phyloP scores from a whole-genome alignment of 208 protist species.

The Leptomonas pyrrhocoris region DNA sequence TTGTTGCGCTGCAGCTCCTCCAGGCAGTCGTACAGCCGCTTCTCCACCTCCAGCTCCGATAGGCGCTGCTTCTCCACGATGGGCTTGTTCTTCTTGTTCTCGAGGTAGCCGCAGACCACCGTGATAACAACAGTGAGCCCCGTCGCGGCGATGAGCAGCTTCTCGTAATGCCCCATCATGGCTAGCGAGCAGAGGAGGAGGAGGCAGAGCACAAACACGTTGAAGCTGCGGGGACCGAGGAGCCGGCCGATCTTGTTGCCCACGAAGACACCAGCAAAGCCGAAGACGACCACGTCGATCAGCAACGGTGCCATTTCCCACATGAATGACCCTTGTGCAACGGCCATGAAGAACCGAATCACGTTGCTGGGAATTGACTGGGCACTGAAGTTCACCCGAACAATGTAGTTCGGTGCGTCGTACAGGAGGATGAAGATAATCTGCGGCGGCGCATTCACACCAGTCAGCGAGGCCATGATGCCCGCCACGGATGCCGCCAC shows the following conservation, averaged over 20 bases:
- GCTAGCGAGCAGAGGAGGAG: slow-evolving; percentile 53
- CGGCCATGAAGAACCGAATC: slow-evolving; percentile 51
- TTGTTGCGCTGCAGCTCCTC: slow-evolving; percentile 59
- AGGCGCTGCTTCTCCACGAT: slow-evolving; percentile 50
- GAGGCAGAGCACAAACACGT: slow-evolving; percentile 55
- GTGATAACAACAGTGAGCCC: slow-evolving; percentile 42
- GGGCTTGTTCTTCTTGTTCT: slow-evolving; percentile 46
- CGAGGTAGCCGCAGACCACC: slow-evolving; percentile 32
- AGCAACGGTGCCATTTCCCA: slow-evolving; percentile 38
- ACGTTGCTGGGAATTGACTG: slow-evolving; percentile 62
- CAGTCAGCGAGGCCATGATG: slow-evolving; percentile 60
- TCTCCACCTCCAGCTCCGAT: slow-evolving; percentile 60
- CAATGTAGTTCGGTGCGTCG: slow-evolving; percentile 66
- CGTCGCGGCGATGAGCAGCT: slow-evolving; percentile 32
- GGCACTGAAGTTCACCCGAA: slow-evolving; percentile 61
- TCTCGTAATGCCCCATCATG: slow-evolving; percentile 41
- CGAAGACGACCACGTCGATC: slow-evolving; percentile 47
- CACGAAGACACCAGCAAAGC: slow-evolving; percentile 53
- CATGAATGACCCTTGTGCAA: slow-evolving; percentile 32
- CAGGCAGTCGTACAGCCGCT: slow-evolving; percentile 53
- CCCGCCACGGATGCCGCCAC: slow-evolving; percentile 53
- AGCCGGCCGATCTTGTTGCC: slow-evolving; percentile 52
- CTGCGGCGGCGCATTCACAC: slow-evolving; percentile 60
- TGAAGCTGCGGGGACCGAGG: slow-evolving; percentile 58
- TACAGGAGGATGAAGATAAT: slow-evolving; percentile 69